Evolutionary conservation across 805 yeast genomes (phyloP).

Genomic region (Lachancea kluyveri): DNA sequence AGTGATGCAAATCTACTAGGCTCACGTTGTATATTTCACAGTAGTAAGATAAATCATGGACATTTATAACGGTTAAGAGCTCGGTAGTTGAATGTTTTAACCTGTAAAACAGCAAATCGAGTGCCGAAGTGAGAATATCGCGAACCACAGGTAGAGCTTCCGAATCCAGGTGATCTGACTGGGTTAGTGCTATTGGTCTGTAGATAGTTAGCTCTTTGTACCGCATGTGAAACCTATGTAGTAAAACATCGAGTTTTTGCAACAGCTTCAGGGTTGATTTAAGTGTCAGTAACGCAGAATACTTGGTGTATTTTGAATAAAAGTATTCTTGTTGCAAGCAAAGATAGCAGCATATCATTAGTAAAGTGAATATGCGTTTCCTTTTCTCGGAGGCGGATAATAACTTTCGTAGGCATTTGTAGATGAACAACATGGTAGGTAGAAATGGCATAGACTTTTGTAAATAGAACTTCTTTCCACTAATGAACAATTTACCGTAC

Average conservation of each 20-base stretch:
- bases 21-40: constrained; percentile 39
- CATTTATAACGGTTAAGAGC: constrained; percentile 26
- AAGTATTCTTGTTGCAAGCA: constrained; percentile 21
- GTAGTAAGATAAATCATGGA: constrained; percentile 35
- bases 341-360: constrained; percentile 15
- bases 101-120: constrained; percentile 25
- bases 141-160: constrained; percentile 14
- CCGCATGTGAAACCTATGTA: constrained; percentile 22
- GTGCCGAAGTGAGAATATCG: constrained; percentile 30
- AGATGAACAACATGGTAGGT: constrained; percentile 5
- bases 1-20: constrained; percentile 25
- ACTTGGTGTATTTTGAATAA: constrained; percentile 14
- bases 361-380: constrained; percentile 6
- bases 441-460: constrained; percentile 7
- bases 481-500: constrained; percentile 14
- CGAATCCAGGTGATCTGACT: constrained; percentile 2
- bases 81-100: constrained; percentile 22
- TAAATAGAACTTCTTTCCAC: constrained; percentile 5
- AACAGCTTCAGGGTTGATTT: constrained; percentile 12
- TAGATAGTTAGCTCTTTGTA: constrained; percentile 29
- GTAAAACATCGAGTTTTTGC: constrained; percentile 20
- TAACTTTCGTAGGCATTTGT: constrained; percentile 5
- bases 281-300: constrained; percentile 14
- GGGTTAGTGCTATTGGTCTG: constrained; percentile 12
- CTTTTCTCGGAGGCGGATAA: too few species aligned